Conservation (phyloP, 2,329 filamentous ascomycete genomes). For the Septoria linicola region DNA sequence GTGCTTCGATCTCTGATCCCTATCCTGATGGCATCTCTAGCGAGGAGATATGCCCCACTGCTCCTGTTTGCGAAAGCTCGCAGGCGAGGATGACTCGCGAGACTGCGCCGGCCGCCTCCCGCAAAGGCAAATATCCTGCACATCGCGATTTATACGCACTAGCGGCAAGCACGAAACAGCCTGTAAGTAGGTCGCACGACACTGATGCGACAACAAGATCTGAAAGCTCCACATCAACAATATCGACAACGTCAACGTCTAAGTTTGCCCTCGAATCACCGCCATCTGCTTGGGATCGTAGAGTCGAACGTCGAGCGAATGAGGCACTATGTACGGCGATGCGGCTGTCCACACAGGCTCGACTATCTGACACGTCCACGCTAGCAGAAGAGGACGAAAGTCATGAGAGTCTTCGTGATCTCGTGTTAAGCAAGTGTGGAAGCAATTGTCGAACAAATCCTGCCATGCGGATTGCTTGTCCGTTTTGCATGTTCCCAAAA, state of each 20-base stretch:
- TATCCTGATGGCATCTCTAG: background rate
- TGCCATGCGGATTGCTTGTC: background rate
- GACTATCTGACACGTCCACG: background rate
- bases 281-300: background rate
- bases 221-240: background rate
- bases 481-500: slow-evolving; percentile 1
- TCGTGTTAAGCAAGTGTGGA: background rate
- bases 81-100: background rate
- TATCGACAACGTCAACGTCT: background rate
- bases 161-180: too few relatives aligned
- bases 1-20: background rate
- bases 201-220: background rate
- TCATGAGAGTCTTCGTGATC: background rate
- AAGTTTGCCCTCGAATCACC: background rate
- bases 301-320: too few relatives aligned
- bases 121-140: background rate
- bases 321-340: background rate
- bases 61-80: background rate
- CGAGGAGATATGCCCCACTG: background rate
- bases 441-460: background rate
- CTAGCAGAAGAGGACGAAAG: background rate
- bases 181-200: too few relatives aligned
- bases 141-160: too few relatives aligned
- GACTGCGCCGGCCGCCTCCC: background rate
- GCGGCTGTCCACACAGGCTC: background rate